A percentile compares a stretch with the other conserved stretches of the same genome.
phyloP scores from a whole-genome alignment of 345 rosid species.

The Adansonia digitata region DNA sequence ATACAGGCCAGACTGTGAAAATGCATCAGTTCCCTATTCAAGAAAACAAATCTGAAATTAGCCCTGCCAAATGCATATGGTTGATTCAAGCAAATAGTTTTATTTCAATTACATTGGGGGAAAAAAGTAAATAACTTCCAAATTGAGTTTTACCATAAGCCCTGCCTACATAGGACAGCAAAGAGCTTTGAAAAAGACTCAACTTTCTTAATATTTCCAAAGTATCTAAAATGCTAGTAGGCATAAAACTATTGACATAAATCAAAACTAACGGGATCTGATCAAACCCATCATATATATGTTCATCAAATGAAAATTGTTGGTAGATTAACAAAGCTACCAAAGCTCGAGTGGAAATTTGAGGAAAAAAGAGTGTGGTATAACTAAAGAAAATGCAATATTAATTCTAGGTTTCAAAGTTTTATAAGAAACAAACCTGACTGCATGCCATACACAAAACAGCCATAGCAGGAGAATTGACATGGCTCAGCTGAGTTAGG shows the following conservation, averaged over 20 bases:
- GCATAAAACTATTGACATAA: neutral
- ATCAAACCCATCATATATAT: neutral
- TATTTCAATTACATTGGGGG: neutral
- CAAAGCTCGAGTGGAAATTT: neutral
- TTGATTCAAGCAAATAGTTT: neutral
- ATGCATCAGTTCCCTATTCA: slow-evolving; percentile 80
- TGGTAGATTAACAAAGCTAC: neutral
- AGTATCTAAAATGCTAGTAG: neutral
- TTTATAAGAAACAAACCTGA: slow-evolving; percentile 44
- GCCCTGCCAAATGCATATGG: neutral
- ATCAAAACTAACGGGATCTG: neutral
- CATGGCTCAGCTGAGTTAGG: slow-evolving; percentile 86
- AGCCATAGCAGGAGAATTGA: slow-evolving; percentile 85
- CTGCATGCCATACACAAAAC: slow-evolving; percentile 86
- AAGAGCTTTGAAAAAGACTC: neutral
- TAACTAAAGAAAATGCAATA: neutral
- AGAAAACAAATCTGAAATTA: neutral
- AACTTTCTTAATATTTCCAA: neutral
- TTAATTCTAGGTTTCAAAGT: neutral
- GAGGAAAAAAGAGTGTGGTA: neutral
- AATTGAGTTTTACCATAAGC: neutral
- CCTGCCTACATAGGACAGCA: neutral
- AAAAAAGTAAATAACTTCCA: neutral
- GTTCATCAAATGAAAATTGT: neutral
- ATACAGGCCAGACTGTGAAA: slow-evolving; percentile 89